A percentile compares a stretch with the other conserved stretches of the same genome.
Evolutionary conservation across 441 rosid genomes (phyloP).

Genomic region (Gossypium schwendimanii): DNA sequence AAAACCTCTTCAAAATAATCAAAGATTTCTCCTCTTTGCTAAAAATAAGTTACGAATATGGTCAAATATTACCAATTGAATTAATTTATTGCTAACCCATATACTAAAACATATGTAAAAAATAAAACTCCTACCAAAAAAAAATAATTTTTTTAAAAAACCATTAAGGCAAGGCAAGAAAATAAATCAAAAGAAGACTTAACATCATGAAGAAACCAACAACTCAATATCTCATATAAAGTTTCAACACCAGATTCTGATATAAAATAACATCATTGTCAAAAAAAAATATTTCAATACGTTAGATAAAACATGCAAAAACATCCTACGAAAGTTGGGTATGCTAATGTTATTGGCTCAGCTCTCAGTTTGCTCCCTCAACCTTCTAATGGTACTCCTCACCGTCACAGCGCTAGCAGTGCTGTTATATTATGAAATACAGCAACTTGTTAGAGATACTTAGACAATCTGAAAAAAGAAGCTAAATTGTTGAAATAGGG

Average conservation of each 20-base stretch:
- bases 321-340: background rate
- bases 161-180: background rate
- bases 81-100: too few species aligned
- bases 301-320: background rate
- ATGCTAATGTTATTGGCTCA: constrained; percentile 12
- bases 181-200: background rate
- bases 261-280: background rate
- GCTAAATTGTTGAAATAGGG: background rate
- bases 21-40: too few species aligned
- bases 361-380: constrained; percentile 91
- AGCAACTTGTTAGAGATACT: background rate
- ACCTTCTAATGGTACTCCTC: constrained; percentile 76
- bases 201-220: background rate
- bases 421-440: constrained; percentile 17
- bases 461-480: background rate
- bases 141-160: too few species aligned
- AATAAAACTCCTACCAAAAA: too few species aligned
- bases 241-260: background rate
- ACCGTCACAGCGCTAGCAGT: constrained; percentile 55
- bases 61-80: too few species aligned
- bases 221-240: background rate
- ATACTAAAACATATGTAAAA: too few species aligned
- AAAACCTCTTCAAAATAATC: too few species aligned
- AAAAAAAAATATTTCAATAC: background rate
- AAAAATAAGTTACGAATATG: too few species aligned